Evolutionary conservation across 2,329 filamentous ascomycete genomes (phyloP).

Genomic region (Venturia effusa): DNA sequence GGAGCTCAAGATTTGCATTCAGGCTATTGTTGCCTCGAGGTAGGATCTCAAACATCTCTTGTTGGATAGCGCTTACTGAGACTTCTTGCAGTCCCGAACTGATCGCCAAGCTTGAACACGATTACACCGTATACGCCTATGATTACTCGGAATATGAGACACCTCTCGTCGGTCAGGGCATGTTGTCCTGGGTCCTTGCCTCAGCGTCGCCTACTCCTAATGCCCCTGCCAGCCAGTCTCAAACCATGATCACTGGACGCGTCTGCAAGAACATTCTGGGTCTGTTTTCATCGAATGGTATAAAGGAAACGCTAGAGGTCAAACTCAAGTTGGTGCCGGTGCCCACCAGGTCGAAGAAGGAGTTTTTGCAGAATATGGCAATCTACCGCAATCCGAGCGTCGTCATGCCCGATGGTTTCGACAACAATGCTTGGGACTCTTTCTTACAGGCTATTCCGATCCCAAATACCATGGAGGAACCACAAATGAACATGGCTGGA

Average conservation of each 20-base stretch:
- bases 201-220: constrained; percentile 46
- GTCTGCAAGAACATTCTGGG: constrained; percentile 79
- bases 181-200: constrained; percentile 75
- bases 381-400: constrained; percentile 48
- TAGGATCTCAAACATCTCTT: constrained; percentile 22
- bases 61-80: neutral
- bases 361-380: constrained; percentile 51
- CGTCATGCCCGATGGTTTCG: constrained; percentile 48
- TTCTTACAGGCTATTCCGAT: constrained; percentile 45
- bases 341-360: constrained; percentile 49
- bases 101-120: constrained; percentile 56
- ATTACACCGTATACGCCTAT: constrained; percentile 95
- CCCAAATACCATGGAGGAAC: neutral
- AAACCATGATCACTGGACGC: constrained; percentile 73
- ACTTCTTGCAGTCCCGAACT: constrained; percentile 65
- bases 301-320: constrained; percentile 84
- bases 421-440: constrained; percentile 66
- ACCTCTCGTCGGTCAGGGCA: constrained; percentile 87
- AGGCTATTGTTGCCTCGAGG: constrained; percentile 61
- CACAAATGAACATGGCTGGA: neutral
- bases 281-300: constrained; percentile 59
- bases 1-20: constrained; percentile 76
- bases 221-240: constrained; percentile 47
- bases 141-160: constrained; percentile 94
- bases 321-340: constrained; percentile 78